These are phyloP conservation scores for Butyriboletus loyo DNA, from an alignment of 768 basidiomycete genomes.

Conservation along the genomic window DNA sequence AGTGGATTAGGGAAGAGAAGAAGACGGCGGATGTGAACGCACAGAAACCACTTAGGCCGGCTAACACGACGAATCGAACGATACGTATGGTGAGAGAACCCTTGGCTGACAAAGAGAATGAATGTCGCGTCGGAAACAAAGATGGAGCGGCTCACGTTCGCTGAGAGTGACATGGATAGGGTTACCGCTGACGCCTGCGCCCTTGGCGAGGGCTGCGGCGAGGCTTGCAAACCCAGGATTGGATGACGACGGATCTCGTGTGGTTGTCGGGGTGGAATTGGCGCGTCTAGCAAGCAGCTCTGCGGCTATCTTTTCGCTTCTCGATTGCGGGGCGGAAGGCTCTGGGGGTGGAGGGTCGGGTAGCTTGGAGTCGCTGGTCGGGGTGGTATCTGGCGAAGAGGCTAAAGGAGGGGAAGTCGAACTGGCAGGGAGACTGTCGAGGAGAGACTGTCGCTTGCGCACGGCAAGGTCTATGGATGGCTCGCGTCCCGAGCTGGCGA, in stretches of 20 bases:
- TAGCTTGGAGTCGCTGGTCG: slow-evolving; percentile 13
- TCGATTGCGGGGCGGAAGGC: slow-evolving; percentile 22
- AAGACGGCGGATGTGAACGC: slow-evolving; percentile 27
- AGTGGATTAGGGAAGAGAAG: slow-evolving; percentile 2
- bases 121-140: not conserved
- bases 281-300: slow-evolving; percentile 35
- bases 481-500: slow-evolving; percentile 56
- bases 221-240: slow-evolving; percentile 41
- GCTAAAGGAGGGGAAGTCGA: not conserved
- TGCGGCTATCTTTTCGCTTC: slow-evolving; percentile 43
- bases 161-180: slow-evolving; percentile 82
- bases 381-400: slow-evolving; percentile 11
- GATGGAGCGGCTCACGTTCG: slow-evolving; percentile 56
- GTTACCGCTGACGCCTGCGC: slow-evolving; percentile 43
- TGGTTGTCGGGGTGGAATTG: slow-evolving; percentile 2
- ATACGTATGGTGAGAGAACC: slow-evolving; percentile 64
- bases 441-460: slow-evolving; percentile 62
- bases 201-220: slow-evolving; percentile 40
- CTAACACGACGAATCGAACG: slow-evolving; percentile 57
- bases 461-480: slow-evolving; percentile 62
- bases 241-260: slow-evolving; percentile 14
- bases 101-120: slow-evolving; percentile 46
- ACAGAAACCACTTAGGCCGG: slow-evolving; percentile 65
- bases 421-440: slow-evolving; percentile 37
- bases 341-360: slow-evolving; percentile 10